Evolutionary conservation across 805 yeast genomes (phyloP), one percentile per base, ranked within the genome.

Genomic region (Yarrowia keelungensis): DNA sequence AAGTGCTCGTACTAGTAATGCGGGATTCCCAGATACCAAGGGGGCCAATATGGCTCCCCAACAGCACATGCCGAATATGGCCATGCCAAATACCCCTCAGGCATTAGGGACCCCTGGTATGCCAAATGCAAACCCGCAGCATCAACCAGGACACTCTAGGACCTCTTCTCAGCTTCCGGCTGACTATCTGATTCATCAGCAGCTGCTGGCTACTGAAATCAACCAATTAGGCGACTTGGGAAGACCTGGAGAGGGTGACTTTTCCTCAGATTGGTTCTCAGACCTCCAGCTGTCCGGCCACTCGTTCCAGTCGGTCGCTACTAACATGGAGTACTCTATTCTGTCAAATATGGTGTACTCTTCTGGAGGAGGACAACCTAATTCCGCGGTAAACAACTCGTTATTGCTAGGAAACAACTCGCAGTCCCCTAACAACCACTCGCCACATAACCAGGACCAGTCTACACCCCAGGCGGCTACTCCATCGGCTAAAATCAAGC

Each of bases 241-340:
- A 11, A 38, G 65, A 15, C 42, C 65, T 14, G 65, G 65, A 43
- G 69, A 66, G 14, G 39, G 38, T 2, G 64, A 66, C 39, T 66
- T 58, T 12, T 45, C 47, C 38, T 38, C 67, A 38, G 69, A 67
- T 36, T 67, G 69, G 69, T 42, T 58, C n/a, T 43, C 68, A 7
- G 69, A 67, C 50, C 50, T 59, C 14, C 67, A 47, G 36, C 45
- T 62, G 8, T 62, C 67, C 1, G 56, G 56, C 9, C 67, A 62
- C 16, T 49, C 54, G 47, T 77, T 79, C 69, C 77, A 78, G 58
- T 75, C 79, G 11, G 65, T 75, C n/a, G 75, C 80, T 5, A 76
- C 79, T 12, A 76, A 77, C 65, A 72, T 75, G 70, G 81, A 79
- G 68, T 79, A 78, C 71, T 73, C 75, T 26, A 75, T 77, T 11